Evolutionary conservation across 1,139 yeast species (phyloP).

Genomic region (Yamadazyma atlantica): DNA sequence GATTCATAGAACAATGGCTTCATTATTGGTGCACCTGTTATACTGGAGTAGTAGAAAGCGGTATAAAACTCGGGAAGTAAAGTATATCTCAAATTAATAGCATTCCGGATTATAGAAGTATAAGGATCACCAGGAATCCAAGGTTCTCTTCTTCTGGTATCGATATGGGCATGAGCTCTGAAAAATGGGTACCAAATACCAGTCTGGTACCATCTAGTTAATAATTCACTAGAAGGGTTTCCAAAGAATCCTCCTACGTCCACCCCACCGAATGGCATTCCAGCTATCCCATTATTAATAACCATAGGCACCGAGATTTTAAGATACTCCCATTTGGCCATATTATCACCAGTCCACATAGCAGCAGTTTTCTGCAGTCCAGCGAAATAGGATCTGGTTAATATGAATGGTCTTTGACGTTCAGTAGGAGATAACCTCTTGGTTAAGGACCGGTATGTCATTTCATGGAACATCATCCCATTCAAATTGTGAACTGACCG

Average conservation of each 20-base stretch:
- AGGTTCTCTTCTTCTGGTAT: constrained; percentile 89
- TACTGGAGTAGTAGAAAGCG: constrained; percentile 65
- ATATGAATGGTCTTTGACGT: constrained; percentile 77
- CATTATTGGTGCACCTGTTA: constrained; percentile 67
- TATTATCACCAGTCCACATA: constrained; percentile 98
- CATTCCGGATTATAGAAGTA: constrained; percentile 64
- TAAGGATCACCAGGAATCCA: constrained; percentile 80
- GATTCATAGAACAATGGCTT: constrained; percentile 72
- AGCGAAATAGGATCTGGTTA: constrained; percentile 82
- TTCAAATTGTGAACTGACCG: constrained; percentile 85
- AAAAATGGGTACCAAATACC: constrained; percentile 97
- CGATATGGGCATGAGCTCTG: constrained; percentile 95
- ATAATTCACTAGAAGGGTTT: constrained; percentile 75
- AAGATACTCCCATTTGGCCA: constrained; percentile 88
- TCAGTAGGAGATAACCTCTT: constrained; percentile 46
- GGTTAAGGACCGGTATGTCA: constrained; percentile 67
- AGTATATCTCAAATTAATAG: constrained; percentile 70
- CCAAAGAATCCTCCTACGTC: constrained; percentile 98
- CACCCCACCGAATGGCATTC: constrained; percentile 93
- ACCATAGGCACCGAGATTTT: constrained; percentile 83
- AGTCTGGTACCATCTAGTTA: constrained; percentile 92
- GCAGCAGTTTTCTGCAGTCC: constrained; percentile 93
- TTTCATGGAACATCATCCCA: constrained; percentile 77
- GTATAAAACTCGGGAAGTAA: constrained; percentile 82
- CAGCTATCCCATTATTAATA: constrained; percentile 75